Evolutionary conservation across 73 alveolate genomes (phyloP).

Genomic region (Paramecium pentaurelia): DNA sequence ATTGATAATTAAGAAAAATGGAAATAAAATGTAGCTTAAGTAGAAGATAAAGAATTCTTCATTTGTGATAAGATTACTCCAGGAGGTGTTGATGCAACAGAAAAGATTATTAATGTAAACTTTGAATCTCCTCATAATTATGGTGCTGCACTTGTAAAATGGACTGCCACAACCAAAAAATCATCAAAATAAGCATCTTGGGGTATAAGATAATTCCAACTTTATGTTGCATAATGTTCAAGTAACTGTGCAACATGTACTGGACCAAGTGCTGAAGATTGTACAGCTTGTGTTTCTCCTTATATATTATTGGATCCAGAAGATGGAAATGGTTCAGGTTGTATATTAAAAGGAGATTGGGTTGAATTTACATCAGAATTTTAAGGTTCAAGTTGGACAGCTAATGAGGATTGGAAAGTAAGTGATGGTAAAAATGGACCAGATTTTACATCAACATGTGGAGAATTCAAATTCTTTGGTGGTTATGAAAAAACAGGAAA

Average conservation of each 20-base stretch:
- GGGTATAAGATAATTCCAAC: not conserved
- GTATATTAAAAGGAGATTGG: conserved; percentile 1
- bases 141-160: not conserved
- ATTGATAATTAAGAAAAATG: not conserved
- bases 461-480: conserved; percentile 17
- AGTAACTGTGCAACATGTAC: not conserved
- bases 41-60: not conserved
- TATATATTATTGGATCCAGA: not conserved
- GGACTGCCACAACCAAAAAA: not conserved
- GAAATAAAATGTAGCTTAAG: not conserved
- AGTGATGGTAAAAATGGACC: not conserved
- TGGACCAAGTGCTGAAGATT: not conserved
- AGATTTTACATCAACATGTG: not conserved
- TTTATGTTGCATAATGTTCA: not conserved
- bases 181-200: not conserved
- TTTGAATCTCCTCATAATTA: conserved; percentile 11
- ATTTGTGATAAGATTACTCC: not conserved
- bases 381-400: not conserved
- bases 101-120: not conserved
- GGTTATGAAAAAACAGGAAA: not conserved
- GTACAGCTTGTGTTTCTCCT: conserved; percentile 14
- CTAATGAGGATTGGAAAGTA: conserved; percentile 28
- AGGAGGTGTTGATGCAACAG: conserved; percentile 24
- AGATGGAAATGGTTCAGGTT: conserved; percentile 12
- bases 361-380: not conserved